Evolutionary conservation across 257 asterid genomes (phyloP).

Genomic region (Gardenia jasminoides): DNA sequence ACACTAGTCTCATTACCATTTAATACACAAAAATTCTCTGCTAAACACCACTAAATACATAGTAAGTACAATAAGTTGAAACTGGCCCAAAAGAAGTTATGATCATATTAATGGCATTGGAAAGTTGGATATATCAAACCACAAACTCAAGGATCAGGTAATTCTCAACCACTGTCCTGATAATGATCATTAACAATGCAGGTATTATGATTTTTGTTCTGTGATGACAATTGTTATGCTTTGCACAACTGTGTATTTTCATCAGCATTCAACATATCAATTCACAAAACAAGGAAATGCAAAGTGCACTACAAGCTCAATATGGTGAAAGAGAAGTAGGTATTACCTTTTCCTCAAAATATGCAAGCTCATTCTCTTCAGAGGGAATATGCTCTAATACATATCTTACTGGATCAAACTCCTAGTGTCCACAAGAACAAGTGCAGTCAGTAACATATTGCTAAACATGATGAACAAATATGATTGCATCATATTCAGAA

Average conservation of each 20-base stretch:
- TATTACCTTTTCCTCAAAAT: slow-evolving; percentile 86
- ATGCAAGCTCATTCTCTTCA: slow-evolving; percentile 63
- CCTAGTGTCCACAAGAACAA: slow-evolving; percentile 45
- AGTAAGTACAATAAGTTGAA: background rate
- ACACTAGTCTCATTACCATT: background rate
- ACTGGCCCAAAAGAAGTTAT: background rate
- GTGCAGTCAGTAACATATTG: slow-evolving; percentile 24
- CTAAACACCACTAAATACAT: background rate
- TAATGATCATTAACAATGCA: too few species aligned
- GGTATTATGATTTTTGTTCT: too few species aligned
- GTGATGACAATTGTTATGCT: too few species aligned
- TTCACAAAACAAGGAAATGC: background rate
- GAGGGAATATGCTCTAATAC: slow-evolving; percentile 66
- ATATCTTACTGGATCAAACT: slow-evolving; percentile 83
- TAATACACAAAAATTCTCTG: background rate
- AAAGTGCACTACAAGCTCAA: background rate
- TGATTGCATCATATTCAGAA: background rate
- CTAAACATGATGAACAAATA: background rate
- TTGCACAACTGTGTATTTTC: too few species aligned
- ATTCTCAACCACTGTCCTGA: background rate
- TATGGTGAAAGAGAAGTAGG: slow-evolving; percentile 5
- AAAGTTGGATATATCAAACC: background rate
- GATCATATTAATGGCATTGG: background rate
- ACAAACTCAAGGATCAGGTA: background rate
- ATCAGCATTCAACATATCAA: slow-evolving; percentile 1